Evolutionary conservation across 169 alveolate genomes (phyloP), one percentile per base, ranked within the genome.

Genomic region (Cryptosporidium sp.): DNA sequence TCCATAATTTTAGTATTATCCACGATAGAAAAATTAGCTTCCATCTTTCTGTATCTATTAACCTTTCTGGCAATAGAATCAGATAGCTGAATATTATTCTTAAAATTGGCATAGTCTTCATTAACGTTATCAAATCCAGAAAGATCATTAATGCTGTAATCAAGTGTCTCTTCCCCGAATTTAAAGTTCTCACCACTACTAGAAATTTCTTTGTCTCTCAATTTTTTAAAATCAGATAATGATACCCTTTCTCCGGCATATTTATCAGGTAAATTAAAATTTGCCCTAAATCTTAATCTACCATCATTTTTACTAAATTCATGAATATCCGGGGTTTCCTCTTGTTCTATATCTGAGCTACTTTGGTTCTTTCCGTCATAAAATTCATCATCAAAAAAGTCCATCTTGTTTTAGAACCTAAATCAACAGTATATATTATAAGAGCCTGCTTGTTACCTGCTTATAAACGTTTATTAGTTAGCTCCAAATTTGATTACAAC

Each of bases 301-400:
- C 89, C 80, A 29, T n/a, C 18, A 14, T 26, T 50, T 12, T 41
- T 45, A 23, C 39, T 29, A 23, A 70, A 35, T 29, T 70, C 61
- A 16, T 59, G 18, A 14, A 73, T 31, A 26, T 73, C 86, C 21
- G 68, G 59, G 10, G 29, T 58, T 59, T 73, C 86, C 23, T 43
- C 51, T 41, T 31, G 39, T 6, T 52, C 86, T 55, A 41, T 51
- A 12, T 55, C 69, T 18, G 70, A 31, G 69, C 45, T 69, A 33
- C 59, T 52, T 26, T 73, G 62, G 21, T 18, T n/a, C 70, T 50
- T 73, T n/a, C 71, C 59, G 55, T 73, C 86, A 37, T 73, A 73
- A 73, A 37, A 55, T 33, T 73, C 86, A 21, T 73, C 86, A 50
- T 73, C 86, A 33, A 55, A 73, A 59, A 12, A 73, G 37, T 73